Conservation (phyloP, 306 rosid species). For the Vachellia collinsii region DNA sequence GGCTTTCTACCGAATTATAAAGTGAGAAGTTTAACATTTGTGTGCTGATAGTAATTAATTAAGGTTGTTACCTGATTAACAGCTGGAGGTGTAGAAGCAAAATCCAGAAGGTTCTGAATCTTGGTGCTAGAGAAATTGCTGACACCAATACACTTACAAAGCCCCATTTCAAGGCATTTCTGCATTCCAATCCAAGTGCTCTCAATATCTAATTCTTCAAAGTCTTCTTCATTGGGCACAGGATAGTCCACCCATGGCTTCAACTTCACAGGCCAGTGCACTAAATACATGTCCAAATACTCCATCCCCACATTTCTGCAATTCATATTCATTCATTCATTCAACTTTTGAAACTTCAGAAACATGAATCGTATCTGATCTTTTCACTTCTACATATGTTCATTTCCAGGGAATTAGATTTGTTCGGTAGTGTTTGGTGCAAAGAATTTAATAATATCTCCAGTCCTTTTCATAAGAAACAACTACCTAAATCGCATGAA, state of each 20-base stretch:
- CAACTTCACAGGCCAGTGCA: slow-evolving; percentile 93
- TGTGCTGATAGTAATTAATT: neutral
- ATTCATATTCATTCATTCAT: neutral
- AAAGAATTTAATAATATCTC: no score
- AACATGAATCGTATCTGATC: neutral
- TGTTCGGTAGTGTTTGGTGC: neutral
- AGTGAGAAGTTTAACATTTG: neutral
- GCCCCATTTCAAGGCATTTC: slow-evolving; percentile 76
- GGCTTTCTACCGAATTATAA: neutral
- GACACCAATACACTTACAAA: slow-evolving; percentile 83
- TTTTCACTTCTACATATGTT: neutral
- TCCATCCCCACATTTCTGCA: slow-evolving; percentile 75
- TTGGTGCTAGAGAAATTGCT: slow-evolving; percentile 90
- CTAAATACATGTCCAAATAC: slow-evolving; percentile 84
- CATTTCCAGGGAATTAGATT: slow-evolving; percentile 8
- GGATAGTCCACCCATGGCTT: slow-evolving; percentile 78
- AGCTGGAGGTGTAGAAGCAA: slow-evolving; percentile 69
- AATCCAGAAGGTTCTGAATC: slow-evolving; percentile 56
- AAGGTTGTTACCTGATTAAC: slow-evolving; percentile 68
- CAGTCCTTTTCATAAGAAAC: no score
- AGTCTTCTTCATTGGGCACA: slow-evolving; percentile 80
- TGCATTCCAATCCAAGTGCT: slow-evolving; percentile 86
- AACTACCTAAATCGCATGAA: no score
- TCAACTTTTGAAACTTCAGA: neutral
- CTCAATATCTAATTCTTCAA: slow-evolving; percentile 68